These are phyloP conservation scores for Ensete ventricosum DNA, from an alignment of 176 grass and related monocot species.

Conservation along the genomic window DNA sequence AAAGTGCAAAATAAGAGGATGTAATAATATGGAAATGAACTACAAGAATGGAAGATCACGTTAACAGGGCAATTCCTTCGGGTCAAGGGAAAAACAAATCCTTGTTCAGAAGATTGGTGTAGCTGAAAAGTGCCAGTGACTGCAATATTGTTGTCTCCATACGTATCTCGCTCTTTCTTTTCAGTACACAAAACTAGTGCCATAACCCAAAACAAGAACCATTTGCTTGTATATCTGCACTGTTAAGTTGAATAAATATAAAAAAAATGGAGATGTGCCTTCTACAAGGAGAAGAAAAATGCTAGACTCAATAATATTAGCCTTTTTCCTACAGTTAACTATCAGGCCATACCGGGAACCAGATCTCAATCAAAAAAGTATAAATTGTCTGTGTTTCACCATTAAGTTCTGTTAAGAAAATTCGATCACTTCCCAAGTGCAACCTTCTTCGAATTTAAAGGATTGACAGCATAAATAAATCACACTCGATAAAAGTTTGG, in stretches of 20 bases:
- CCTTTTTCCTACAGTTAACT: not conserved
- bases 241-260: not conserved
- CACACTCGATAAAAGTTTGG: not conserved
- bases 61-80: not conserved
- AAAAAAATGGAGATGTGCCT: not conserved
- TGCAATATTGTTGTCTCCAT: not conserved
- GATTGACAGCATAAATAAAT: not conserved
- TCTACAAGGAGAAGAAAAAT: not conserved
- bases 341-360: not conserved
- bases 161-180: not conserved
- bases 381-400: not conserved
- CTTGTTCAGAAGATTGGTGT: too few relatives aligned
- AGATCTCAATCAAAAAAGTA: not conserved
- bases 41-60: not conserved
- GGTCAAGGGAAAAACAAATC: not conserved
- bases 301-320: not conserved
- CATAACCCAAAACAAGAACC: not conserved
- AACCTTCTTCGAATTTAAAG: not conserved
- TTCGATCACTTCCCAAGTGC: not conserved
- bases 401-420: not conserved
- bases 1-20: not conserved
- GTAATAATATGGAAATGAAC: too few relatives aligned
- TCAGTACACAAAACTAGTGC: not conserved
- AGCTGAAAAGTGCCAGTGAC: not conserved
- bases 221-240: not conserved